Conservation (phyloP, 2,329 filamentous ascomycete genomes). For the Thermothelomyces thermophilus region DNA sequence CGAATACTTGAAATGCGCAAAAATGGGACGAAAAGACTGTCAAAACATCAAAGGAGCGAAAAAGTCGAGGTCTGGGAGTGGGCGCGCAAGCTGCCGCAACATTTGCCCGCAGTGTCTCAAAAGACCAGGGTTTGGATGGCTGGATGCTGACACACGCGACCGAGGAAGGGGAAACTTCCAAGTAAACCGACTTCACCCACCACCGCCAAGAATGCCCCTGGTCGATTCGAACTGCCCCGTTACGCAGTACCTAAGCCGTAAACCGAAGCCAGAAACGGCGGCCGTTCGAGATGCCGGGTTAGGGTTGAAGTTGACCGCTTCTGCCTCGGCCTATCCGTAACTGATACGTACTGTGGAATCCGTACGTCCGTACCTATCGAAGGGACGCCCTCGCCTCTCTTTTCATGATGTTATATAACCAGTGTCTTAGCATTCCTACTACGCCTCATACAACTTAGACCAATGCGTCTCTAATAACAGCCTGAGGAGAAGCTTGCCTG, state of each 20-base stretch:
- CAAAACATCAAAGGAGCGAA: not conserved
- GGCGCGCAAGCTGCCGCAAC: not conserved
- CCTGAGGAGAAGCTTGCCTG: not conserved
- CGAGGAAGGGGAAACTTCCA: no score
- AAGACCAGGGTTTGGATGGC: not conserved
- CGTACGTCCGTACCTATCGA: no score
- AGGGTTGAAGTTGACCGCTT: constrained; percentile 2
- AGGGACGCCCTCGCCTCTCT: no score
- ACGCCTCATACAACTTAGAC: constrained; percentile 13
- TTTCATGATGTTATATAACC: no score
- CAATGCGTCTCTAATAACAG: constrained; percentile 18
- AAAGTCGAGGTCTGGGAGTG: not conserved
- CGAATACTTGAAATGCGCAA: not conserved
- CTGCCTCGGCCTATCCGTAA: not conserved
- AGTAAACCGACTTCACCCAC: no score
- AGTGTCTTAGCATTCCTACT: not conserved
- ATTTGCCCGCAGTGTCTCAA: not conserved
- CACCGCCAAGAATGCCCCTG: constrained; percentile 1
- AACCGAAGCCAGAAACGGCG: not conserved
- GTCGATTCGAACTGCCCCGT: not conserved
- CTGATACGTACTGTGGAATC: not conserved
- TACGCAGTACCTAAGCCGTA: no score
- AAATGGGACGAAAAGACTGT: not conserved
- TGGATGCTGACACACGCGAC: not conserved
- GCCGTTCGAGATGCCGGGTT: constrained; percentile 1